Evolutionary conservation across 768 basidiomycete species (phyloP), one percentile per base, ranked within the genome.

Genomic region (Mrakia gelida): DNA sequence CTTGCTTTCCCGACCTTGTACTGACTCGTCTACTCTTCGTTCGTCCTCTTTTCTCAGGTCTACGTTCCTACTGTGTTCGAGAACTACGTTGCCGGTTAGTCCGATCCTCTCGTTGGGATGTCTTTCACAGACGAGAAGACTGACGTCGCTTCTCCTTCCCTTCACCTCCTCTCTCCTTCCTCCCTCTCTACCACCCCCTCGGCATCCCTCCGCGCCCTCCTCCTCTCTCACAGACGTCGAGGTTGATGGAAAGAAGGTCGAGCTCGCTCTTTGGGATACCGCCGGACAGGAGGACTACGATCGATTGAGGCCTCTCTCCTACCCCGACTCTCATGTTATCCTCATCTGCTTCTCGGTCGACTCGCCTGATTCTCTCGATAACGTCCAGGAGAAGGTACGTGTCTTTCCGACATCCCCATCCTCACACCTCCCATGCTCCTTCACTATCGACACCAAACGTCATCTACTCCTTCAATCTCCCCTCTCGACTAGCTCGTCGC

Each of bases 261-360:
- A 99, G 86, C 88, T 99, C 82, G 96, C 97, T 41, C 87, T 99
- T 82, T 98, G 97, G 97, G 97, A 98, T 95, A 98, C 97, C 73
- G 96, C 97, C 49, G 97, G 97, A 75, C 96, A 98, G 85, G 96
- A 98, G 80, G 97, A 98, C 85, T 98, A 98, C 85, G 97, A 98
- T 82, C 83, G 81, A 70, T 81, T 99, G 81, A 90, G 97, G 76
- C 97, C 97, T 79, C 90, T 99, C 84, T 93, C 92, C 82, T 99
- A 99, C 87, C 96, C 96, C 76, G 96, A 98, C 87, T 95, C 94
- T n/a, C 95, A 99, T 85, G 95, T 99, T 85, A 98, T 99, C 87
- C 90, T 98, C 81, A 97, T 99, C 86, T 98, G 96, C 85, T 99
- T 97, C 85, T 95, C 97, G 62, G 91, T 98, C 81, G 97, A 99